Base-by-base conservation (phyloP, 2,329 filamentous ascomycete species). In the Sodiomyces alkalinus region DNA sequence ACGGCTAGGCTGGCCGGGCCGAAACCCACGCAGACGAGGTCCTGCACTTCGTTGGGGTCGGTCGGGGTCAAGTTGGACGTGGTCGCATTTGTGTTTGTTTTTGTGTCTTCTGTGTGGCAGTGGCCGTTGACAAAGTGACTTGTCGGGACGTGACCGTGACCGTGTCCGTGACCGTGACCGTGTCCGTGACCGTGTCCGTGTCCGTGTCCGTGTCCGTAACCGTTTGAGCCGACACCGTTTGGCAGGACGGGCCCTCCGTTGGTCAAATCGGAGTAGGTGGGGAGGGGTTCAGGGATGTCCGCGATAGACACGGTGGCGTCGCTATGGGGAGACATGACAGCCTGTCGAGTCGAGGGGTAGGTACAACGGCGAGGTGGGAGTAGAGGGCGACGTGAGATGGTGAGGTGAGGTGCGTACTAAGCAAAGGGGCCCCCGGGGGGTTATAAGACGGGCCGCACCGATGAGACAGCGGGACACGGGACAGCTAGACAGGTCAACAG, bases 1-100 rank as follows among this genome's bases (percentile, higher is more conserved):
- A 96, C 79, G 12, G 86, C 78, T 19, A 96, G 64, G 34, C 83
- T 90, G 17, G 87, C 87, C 13, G 87, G 87, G 6, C 87, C 87
- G 47, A 96, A 96, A 15, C 87, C 87, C 31, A 93, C 73, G 52
- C 85, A 93, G 40, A 96, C 61, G 29, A 96, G 62, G 51, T 96
- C 87, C 48, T 86, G 77, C 18, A 83, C 57, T 27, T 80, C 69
- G 37, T 76, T 66, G 29, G 64, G 50, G 16, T 62, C 53, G 3
- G 66, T 61, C n/a, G 65, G 54, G 28, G 21, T 15, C 7, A 29
- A 21, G 15, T 22, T 16, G 5, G 27, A 29, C 21, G 23, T 51
- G 58, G 11, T 78, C 55, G 28, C 36, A 33, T 33, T 58, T 14
- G 27, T 16, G 16, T 26, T n/a, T n/a, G n/a, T n/a, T n/a, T n/a